A percentile compares a stretch with the other conserved stretches of the same genome.
phyloP scores from a whole-genome alignment of 805 yeast genomes.

The Wickerhamiella hasegawae region DNA sequence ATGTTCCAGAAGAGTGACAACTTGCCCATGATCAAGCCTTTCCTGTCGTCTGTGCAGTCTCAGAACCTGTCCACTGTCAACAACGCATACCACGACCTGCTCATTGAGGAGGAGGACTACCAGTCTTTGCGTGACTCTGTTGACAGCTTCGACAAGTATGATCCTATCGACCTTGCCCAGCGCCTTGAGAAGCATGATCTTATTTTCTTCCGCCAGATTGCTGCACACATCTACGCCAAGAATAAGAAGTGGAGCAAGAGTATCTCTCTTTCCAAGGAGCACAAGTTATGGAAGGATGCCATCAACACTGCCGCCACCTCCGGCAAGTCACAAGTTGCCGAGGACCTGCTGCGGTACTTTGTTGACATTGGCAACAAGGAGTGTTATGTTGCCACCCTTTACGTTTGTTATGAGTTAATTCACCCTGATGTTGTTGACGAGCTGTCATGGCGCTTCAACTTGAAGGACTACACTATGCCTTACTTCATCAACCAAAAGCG shows the following conservation, averaged over 20 bases:
- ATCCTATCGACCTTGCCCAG: constrained; percentile 79
- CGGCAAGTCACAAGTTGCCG: constrained; percentile 62
- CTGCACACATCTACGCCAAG: constrained; percentile 85
- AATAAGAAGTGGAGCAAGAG: constrained; percentile 89
- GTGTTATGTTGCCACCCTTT: constrained; percentile 80
- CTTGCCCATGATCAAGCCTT: constrained; percentile 90
- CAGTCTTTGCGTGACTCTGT: constrained; percentile 75
- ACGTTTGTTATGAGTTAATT: constrained; percentile 66
- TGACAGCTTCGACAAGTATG: constrained; percentile 81
- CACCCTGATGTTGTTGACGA: constrained; percentile 75
- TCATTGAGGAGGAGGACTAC: constrained; percentile 94
- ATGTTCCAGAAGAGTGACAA: constrained; percentile 92
- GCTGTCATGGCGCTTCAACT: constrained; percentile 75
- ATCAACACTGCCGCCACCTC: constrained; percentile 83
- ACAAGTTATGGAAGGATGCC: constrained; percentile 89
- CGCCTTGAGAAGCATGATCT: constrained; percentile 84
- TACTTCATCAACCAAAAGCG: constrained; percentile 71
- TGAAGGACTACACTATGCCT: constrained; percentile 79
- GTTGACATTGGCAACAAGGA: constrained; percentile 96
- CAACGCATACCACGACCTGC: constrained; percentile 84
- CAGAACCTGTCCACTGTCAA: constrained; percentile 86
- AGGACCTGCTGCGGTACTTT: constrained; percentile 76
- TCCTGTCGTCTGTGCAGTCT: constrained; percentile 76
- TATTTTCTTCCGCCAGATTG: constrained; percentile 88
- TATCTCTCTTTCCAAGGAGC: constrained; percentile 73